Evolutionary conservation across 2,329 filamentous ascomycete species (phyloP), one percentile per base, ranked within the genome.

Genomic region (Colletotrichum melonis): DNA sequence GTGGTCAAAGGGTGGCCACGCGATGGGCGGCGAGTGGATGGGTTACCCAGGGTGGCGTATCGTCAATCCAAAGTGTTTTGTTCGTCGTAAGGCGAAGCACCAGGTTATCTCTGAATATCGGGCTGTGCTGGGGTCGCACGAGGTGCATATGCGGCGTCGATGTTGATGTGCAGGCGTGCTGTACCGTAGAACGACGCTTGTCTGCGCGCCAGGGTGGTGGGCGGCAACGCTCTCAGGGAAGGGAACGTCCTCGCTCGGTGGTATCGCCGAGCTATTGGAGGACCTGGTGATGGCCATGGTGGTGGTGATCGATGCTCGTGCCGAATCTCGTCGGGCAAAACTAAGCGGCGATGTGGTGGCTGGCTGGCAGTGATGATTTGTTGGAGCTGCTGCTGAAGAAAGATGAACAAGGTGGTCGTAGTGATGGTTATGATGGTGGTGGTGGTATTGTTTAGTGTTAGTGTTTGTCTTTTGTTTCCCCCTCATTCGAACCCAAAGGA

Each of bases 161-260:
- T 60, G 32, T 55, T 63, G 42, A 46, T 46, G 69, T 32, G 54
- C 58, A 63, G 58, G 35, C 49, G 65, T 24, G 49, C 54, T 28
- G 32, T 38, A 32, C 16, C 16, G 38, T 19, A 42, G 19, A 22
- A 49, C 42, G 19, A 49, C 16, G 19, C 4, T n/a, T 52, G 28
- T 5, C 32, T 67, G 63, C 46, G 62, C 35, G 12, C 49, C 30
- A 38, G 38, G 24, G 56, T 62, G 8, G 63, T 60, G 46, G 69
- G 58, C 69, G 65, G 42, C 62, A 30, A 66, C 69, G 63, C 69
- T 69, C 58, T 63, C 58, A 72, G 58, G 63, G 65, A 30, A 63
- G 16, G 54, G 26, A 30, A 46, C 11, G 32, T 52, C 54, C 19
- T 65, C 32, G 55, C 55, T 64, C 59, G 70, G 70, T 73, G 22